Base-by-base conservation (phyloP, 257 asterid species). In the Osmanthus fragrans region DNA sequence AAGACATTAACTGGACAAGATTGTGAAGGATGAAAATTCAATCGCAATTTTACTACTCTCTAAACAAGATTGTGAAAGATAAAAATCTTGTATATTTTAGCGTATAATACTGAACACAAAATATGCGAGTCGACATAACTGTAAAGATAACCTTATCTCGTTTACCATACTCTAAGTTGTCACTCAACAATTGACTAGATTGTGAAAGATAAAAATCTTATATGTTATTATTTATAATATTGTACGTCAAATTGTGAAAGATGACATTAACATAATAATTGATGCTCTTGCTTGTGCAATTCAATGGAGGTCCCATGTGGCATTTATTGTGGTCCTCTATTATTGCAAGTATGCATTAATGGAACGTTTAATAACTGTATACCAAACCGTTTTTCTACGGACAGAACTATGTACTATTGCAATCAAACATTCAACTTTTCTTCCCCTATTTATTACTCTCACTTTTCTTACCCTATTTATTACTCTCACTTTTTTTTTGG, bases 241-340 rank as follows among this genome's bases (percentile, higher is more conserved):
- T 39, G 45, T 39, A 9, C 45, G 12, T 45, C 12, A 2, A 25
- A 25, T 25, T 25, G 27, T 25, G 27, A 0, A 0, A 0, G 27
- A 25, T 25, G 27, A 25, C 27, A 25, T n/a, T n/a, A 15, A 40
- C 13, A 0, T 40, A 39, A 76, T 84, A 86, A 78, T 60, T 63
- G 79, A 47, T 47, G 56, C 56, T 47, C 56, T 47, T 4, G n/a
- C 56, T 4, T 15, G 66, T n/a, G 29, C 12, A n/a, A 58, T 9
- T 58, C 29, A 58, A 23, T 0, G 29, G 29, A 1, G 77, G 56
- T 29, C 82, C 83, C 84, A 71, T 16, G 72, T 82, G 67, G 65
- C 85, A 81, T 84, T 77, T 67, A 79, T 86, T 51, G 82, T 79
- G 92, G 89, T 82, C 87, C 83, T 80, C 76, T 33, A 27, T 78